Percentiles rank a stretch among this genome's conserved stretches.
phyloP scores from a whole-genome alignment of 2,329 filamentous ascomycete species.

The Cladorrhinum sp. region DNA sequence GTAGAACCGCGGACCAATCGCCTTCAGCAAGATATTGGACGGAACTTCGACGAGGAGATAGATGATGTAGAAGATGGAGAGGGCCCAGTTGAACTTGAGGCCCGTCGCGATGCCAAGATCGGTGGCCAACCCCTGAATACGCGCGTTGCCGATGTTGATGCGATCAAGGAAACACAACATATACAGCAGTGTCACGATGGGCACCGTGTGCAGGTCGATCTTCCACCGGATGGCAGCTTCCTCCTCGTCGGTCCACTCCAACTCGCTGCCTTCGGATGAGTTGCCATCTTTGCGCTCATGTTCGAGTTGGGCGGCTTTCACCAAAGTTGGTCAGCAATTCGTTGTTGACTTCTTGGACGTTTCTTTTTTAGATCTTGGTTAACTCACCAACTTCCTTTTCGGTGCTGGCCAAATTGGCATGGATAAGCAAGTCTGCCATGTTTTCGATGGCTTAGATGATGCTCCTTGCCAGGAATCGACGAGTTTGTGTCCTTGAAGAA shows the following conservation, averaged over 20 bases:
- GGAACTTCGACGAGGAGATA: constrained; percentile 56
- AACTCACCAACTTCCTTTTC: constrained; percentile 25
- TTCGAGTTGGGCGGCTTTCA: constrained; percentile 13
- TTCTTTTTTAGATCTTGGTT: background rate
- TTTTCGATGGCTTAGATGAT: background rate
- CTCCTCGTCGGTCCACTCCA: constrained; percentile 50
- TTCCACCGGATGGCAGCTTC: constrained; percentile 49
- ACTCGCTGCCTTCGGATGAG: constrained; percentile 23
- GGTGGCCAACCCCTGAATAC: constrained; percentile 50
- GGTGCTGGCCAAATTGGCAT: constrained; percentile 4
- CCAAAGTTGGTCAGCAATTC: background rate
- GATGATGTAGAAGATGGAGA: constrained; percentile 57
- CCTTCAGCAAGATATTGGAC: constrained; percentile 54
- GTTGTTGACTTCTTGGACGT: background rate
- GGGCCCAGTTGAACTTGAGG: constrained; percentile 55
- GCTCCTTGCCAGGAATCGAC: background rate
- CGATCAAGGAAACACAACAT: constrained; percentile 40
- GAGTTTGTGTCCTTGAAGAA: background rate
- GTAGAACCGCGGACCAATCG: constrained; percentile 50
- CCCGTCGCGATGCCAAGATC: constrained; percentile 47
- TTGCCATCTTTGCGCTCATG: constrained; percentile 20
- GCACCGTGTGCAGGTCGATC: constrained; percentile 51
- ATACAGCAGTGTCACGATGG: constrained; percentile 52
- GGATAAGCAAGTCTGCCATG: background rate
- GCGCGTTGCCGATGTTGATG: constrained; percentile 51